Base-by-base conservation (phyloP, 2,329 filamentous ascomycete species). In the Botrytis tulipae region DNA sequence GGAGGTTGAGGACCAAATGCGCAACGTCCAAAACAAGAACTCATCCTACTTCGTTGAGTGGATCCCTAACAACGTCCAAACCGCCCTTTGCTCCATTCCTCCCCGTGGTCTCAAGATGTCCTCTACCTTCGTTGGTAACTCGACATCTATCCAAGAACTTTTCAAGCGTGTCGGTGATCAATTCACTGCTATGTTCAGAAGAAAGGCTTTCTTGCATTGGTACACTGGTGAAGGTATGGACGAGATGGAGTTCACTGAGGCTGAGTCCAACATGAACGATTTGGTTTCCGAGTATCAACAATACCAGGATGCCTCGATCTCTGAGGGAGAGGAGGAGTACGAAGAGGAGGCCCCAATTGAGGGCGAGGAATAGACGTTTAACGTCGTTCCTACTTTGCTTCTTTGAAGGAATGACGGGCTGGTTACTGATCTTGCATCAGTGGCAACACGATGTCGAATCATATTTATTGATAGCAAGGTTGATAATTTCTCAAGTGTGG, bases 131-230 rank as follows among this genome's bases (percentile, higher is more conserved):
- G 94, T 99, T 80, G 96, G 96, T 83, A 99, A 99, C 92, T 98
- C 95, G 78, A 99, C 96, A 81, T 97, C 95, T 79, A 99, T 99
- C 87, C 96, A 99, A 90, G 96, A 99, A 89, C 93, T 99, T 82
- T 99, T 99, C 93, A 98, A 99, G 94, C 95, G 96, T 91, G 89
- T 99, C 81, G 96, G 96, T 83, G 96, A 99, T 86, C 96, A 99
- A 88, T 99, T 99, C 91, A 95, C 92, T 87, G 96, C 95, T 84
- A 99, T 99, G 96, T 99, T 99, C 92, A 91, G 96, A 88, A 94
- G 96, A 87, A 99, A 98, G 93, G 96, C 96, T 91, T 99, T 99
- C 94, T 93, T 99, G 91, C 96, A 98, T 89, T 99, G 96, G 96
- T 99, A 99, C 88, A 99, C 96, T 91, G 95, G 95, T 83, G 96